Conservation (phyloP, 768 basidiomycete species). For the Trametes elegans region DNA sequence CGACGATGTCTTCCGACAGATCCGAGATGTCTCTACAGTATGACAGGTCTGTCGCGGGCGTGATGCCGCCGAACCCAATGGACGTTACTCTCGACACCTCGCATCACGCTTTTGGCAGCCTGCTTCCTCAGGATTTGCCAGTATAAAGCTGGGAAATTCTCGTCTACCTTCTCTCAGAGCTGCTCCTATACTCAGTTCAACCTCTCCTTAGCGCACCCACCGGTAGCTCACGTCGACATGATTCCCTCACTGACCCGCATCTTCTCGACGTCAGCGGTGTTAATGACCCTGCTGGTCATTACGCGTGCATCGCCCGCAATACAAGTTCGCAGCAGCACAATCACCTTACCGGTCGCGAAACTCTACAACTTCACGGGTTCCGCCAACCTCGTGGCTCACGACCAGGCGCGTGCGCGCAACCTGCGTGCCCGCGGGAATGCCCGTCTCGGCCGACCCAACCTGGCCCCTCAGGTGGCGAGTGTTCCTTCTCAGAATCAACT, state of each 20-base stretch:
- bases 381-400: constrained; percentile 44
- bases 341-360: constrained; percentile 46
- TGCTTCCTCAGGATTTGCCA: too few species aligned
- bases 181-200: too few species aligned
- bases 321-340: constrained; percentile 7
- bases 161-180: too few species aligned
- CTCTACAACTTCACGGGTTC: constrained; percentile 45
- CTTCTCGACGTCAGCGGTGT: neutral
- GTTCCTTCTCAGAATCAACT: constrained; percentile 39
- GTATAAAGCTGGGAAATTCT: too few species aligned
- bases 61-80: too few species aligned
- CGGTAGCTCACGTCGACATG: too few species aligned
- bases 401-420: constrained; percentile 44
- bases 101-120: too few species aligned
- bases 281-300: neutral
- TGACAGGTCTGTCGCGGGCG: too few species aligned
- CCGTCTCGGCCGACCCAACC: neutral
- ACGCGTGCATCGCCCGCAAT: constrained; percentile 18
- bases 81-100: too few species aligned
- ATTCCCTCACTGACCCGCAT: neutral
- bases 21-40: too few species aligned
- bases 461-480: constrained; percentile 16
- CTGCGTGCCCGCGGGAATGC: constrained; percentile 38
- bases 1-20: too few species aligned
- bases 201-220: too few species aligned